These are phyloP conservation scores for Chlorociboria aeruginascens DNA, from an alignment of 495 filamentous ascomycete species.

Conservation along the genomic window DNA sequence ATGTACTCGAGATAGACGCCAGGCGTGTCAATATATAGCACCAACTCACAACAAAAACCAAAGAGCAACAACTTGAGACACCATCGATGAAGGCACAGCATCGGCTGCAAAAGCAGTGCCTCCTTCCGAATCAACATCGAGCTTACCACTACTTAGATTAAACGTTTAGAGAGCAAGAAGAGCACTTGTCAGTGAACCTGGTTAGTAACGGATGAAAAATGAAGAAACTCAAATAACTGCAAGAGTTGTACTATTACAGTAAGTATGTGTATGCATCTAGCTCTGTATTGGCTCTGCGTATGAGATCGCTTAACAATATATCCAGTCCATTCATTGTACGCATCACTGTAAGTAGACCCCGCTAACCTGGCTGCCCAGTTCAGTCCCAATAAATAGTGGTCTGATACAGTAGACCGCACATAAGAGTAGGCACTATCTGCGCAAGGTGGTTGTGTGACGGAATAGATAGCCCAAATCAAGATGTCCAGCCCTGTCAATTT, in stretches of 20 bases:
- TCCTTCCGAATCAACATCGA: neutral
- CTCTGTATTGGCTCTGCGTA: neutral
- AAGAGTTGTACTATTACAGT: neutral
- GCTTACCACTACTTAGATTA: neutral
- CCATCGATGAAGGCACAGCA: neutral
- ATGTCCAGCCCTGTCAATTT: neutral
- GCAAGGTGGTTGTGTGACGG: neutral
- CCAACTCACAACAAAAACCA: neutral
- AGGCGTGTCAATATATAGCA: neutral
- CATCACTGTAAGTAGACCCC: neutral
- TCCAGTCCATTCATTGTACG: neutral
- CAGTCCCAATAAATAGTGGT: neutral
- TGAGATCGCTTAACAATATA: neutral
- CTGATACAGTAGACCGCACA: neutral
- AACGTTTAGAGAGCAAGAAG: neutral
- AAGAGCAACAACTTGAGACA: neutral
- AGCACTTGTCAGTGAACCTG: neutral
- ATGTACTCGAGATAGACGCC: too few relatives aligned
- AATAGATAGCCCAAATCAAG: neutral
- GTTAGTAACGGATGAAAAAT: neutral
- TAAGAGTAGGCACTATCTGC: neutral
- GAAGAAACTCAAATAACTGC: neutral
- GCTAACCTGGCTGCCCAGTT: neutral
- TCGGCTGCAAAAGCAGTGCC: neutral
- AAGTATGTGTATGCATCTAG: neutral